Evolutionary conservation across 1,139 yeast species (phyloP), one percentile per base, ranked within the genome.

Genomic region (Chernovozyma aurita): DNA sequence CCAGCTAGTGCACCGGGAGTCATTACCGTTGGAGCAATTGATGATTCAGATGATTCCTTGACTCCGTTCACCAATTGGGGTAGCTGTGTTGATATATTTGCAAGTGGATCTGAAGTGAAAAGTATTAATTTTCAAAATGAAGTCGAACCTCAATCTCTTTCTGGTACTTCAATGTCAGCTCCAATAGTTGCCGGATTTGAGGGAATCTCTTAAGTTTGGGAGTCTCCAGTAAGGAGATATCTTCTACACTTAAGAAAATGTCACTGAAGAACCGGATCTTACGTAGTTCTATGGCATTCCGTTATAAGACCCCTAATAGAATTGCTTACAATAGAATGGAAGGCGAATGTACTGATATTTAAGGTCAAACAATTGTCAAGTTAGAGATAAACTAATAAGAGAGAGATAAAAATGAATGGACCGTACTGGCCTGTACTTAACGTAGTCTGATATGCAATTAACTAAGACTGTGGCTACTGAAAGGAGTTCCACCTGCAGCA

Each of bases 111-210:
- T 0, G 65, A 67, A 32, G 80, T 88, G 2, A 60, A 55, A 36
- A 78, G 81, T 48, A 71, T 73, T 11, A 55, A 62, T 33, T 60
- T 53, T 9, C 40, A 38, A 15, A 52, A 53, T 32, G 31, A 41
- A 18, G 42, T 39, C 11, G 34, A 44, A 3, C 64, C 77, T 1
- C 74, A 65, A 32, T 48, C 55, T 4, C 69, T 81, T 42, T 79
- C 94, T 2, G 97, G 97, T 0, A 87, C 96, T 0, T 86, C 95
- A 1, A 86, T 86, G 87, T 80, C 95, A 0, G 71, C 95, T 1
- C 96, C 96, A 0, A 68, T 79, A 2, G 84, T 85, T 5, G 70
- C 92, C 0, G 97, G 96, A 0, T 50, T 85, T 28, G 78, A 2
- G 92, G 90, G 0, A 72, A 78, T 50, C 32, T 59, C 33, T 58